Evolutionary conservation across 1,139 yeast genomes (phyloP), one percentile per base, ranked within the genome.

Genomic region (Saccharomycopsis phalli): DNA sequence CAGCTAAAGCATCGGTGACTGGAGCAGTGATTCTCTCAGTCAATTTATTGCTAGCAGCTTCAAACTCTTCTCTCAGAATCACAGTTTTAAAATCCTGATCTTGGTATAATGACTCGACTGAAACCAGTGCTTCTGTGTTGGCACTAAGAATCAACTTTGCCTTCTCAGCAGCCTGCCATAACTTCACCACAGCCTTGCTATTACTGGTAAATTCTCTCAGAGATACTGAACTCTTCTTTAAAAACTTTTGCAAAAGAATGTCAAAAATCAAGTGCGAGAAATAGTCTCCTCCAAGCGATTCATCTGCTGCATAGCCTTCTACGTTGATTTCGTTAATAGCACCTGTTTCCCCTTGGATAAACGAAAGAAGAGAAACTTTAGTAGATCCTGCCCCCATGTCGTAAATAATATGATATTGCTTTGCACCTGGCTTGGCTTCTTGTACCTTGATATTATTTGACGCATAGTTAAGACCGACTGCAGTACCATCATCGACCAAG

Each of bases 321-420:
- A 86, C 69, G 44, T 76, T 81, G 38, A 86, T 63, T 5, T 58
- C 54, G 17, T 64, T 50, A 1, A 65, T 62, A 11, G 53, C 50
- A 4, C 65, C 58, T 6, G 55, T 62, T 47, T 68, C 68, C 7
- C 61, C 61, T 25, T 73, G 72, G 29, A 64, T 61, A 48, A 78
- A 65, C 1, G 91, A 76, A 42, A 88, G 76, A 25, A 91, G 62
- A 0, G 97, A 81, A 2, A 95, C 94, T 43, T 79, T 75, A 1
- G 94, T 82, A 1, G 94, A 78, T 1, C 95, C 94, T 2, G 95
- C 93, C 38, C 99, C 99, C 71, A 82, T 74, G 57, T 91, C 98
- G 58, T 79, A 86, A 25, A 93, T 71, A 40, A 87, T 58, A 53
- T 82, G 84, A 53, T 79, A 73, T 51, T 78, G 76, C 39, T 67